Base-by-base conservation (phyloP, 2,329 filamentous ascomycete species). In the Phyllosticta citrichinensis region DNA sequence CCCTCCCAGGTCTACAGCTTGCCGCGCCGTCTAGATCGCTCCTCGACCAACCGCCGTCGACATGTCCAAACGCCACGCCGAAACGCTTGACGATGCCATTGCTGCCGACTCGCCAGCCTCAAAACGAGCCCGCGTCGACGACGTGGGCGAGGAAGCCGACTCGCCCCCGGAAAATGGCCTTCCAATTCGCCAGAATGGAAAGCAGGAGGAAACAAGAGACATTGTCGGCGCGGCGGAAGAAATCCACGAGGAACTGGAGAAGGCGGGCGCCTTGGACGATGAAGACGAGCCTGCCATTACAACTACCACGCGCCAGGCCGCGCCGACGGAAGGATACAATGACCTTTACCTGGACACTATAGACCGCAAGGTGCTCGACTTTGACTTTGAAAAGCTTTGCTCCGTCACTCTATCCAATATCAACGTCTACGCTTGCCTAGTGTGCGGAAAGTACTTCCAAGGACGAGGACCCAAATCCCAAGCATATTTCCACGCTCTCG, bases 271-370 rank as follows among this genome's bases (percentile, higher is more conserved):
- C 66, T 65, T 40, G 9, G 68, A 66, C 12, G 71, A 75, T 11
- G 63, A 66, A 8, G 69, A 77, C 17, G 74, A 76, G 60, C 69
- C 70, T 35, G 70, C 71, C 55, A 64, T 76, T 56, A 67, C 71
- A 52, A 80, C 76, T n/a, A 79, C 81, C 20, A 79, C 79, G 66
- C 85, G 90, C 65, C 91, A 96, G 73, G 80, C 80, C 56, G 89
- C 87, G 53, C 91, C 93, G 17, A 84, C 89, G 35, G 88, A 88
- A 72, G 93, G 93, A 64, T 99, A 97, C 78, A 87, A 88, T 69
- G 93, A 99, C 73, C 85, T 99, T 27, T 99, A 99, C 74, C 88
- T 99, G 67, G 94, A 99, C 78, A 97, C 94, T 12, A 95, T 99
- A 76, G 86, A 96, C 74, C 89, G 94, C 69, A 85, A 87, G 70